A percentile compares a stretch with the other conserved stretches of the same genome.
phyloP scores from a whole-genome alignment of 208 protist genomes.

The Acanthamoeba lenticulata region DNA sequence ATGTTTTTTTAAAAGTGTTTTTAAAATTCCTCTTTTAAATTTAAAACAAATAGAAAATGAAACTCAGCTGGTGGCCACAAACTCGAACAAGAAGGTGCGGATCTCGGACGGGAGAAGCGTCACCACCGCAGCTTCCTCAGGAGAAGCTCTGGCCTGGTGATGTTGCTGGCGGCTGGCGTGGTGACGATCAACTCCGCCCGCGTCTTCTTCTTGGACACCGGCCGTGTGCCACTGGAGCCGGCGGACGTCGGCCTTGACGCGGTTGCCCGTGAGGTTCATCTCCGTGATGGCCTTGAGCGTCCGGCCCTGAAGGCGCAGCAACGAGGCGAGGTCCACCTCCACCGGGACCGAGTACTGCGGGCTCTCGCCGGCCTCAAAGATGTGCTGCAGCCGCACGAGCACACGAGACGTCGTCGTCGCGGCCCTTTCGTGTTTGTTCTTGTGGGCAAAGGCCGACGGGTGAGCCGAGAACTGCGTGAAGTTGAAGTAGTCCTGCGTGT shows the following conservation, averaged over 20 bases:
- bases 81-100: not conserved
- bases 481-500: constrained; percentile 1
- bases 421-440: no score
- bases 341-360: not conserved
- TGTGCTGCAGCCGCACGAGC: constrained; percentile 8
- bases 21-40: no score
- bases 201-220: not conserved
- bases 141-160: not conserved
- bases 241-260: not conserved
- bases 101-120: not conserved
- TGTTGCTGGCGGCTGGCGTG: not conserved
- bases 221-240: not conserved
- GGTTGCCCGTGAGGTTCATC: not conserved
- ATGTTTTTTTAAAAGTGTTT: no score
- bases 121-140: not conserved
- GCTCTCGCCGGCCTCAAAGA: constrained; percentile 2
- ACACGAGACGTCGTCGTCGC: not conserved
- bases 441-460: not conserved
- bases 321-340: not conserved
- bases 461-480: not conserved
- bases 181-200: not conserved
- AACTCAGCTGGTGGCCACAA: no score
- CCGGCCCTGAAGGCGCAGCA: not conserved
- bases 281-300: not conserved
- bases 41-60: no score